Conservation (phyloP, 2,329 filamentous ascomycete genomes). For the Hawksworthiomyces lignivorus region DNA sequence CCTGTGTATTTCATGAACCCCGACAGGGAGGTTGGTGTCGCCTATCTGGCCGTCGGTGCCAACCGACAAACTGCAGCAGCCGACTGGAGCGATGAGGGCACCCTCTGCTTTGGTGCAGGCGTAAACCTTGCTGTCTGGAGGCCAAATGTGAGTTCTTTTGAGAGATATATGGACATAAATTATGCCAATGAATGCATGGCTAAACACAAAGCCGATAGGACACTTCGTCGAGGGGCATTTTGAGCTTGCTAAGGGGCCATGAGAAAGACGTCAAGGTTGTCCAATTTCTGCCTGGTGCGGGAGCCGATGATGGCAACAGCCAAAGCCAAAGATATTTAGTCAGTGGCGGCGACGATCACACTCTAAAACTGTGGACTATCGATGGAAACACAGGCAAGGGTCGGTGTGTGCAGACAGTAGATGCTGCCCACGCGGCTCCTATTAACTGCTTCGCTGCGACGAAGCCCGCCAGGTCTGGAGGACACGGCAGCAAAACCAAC, state of each 20-base stretch:
- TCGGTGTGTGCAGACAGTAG: slow-evolving; percentile 45
- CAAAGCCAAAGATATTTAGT: slow-evolving; percentile 50
- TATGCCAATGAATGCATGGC: too few relatives aligned
- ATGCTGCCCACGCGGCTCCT: slow-evolving; percentile 63
- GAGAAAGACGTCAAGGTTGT: slow-evolving; percentile 74
- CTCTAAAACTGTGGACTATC: slow-evolving; percentile 63
- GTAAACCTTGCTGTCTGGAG: slow-evolving; percentile 85
- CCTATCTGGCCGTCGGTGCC: slow-evolving; percentile 68
- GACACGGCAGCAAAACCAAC: too few relatives aligned
- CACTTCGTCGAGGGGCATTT: too few relatives aligned
- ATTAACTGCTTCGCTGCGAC: slow-evolving; percentile 59
- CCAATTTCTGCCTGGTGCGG: slow-evolving; percentile 55
- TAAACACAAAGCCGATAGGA: too few relatives aligned
- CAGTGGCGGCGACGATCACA: slow-evolving; percentile 75
- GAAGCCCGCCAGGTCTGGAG: background rate
- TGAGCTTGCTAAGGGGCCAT: slow-evolving; percentile 71
- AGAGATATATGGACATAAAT: too few relatives aligned
- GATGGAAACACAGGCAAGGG: slow-evolving; percentile 20
- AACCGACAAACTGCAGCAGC: slow-evolving; percentile 86
- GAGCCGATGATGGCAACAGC: too few relatives aligned
- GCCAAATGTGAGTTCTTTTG: slow-evolving; percentile 53
- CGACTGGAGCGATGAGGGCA: slow-evolving; percentile 70
- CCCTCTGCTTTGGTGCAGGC: slow-evolving; percentile 84
- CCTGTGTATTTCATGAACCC: background rate
- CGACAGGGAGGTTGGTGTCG: slow-evolving; percentile 24